A percentile compares a stretch with the other conserved stretches of the same genome.
Evolutionary conservation across 371 early-diverging fungal genomes (phyloP).

Genomic region (Mucor plumbeus): DNA sequence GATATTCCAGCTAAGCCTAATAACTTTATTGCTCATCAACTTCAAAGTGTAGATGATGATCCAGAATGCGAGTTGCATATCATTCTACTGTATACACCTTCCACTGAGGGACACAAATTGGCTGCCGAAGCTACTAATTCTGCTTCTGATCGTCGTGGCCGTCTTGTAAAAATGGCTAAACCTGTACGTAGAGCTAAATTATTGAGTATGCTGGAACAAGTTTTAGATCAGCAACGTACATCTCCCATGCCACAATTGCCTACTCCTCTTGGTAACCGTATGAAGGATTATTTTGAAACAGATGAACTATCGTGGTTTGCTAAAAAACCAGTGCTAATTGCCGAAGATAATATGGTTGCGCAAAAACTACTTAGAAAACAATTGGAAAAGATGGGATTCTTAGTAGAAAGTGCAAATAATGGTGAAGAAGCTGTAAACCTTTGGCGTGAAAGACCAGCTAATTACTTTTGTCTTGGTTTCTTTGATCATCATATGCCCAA

Average conservation of each 20-base stretch:
- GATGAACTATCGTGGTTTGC: conserved; percentile 43
- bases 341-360: conserved; percentile 57
- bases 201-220: conserved; percentile 44
- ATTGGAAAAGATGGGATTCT: conserved; percentile 53
- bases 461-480: conserved; percentile 50
- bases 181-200: conserved; percentile 60
- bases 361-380: conserved; percentile 52
- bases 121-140: conserved; percentile 51
- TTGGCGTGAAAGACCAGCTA: conserved; percentile 36
- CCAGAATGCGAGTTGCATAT: conserved; percentile 54
- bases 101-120: conserved; percentile 51
- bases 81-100: conserved; percentile 48
- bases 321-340: conserved; percentile 48
- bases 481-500: conserved; percentile 62
- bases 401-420: conserved; percentile 54
- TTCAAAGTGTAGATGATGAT: conserved; percentile 52
- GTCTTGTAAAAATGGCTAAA: conserved; percentile 60
- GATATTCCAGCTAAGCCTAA: conserved; percentile 52
- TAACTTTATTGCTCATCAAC: conserved; percentile 42
- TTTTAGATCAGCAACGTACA: conserved; percentile 28
- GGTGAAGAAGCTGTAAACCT: conserved; percentile 53
- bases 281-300: conserved; percentile 42
- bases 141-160: conserved; percentile 46
- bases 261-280: conserved; percentile 24
- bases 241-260: conserved; percentile 20